phyloP scores from a whole-genome alignment of 176 grass and related monocot species.

The Cenchrus purpureus region DNA sequence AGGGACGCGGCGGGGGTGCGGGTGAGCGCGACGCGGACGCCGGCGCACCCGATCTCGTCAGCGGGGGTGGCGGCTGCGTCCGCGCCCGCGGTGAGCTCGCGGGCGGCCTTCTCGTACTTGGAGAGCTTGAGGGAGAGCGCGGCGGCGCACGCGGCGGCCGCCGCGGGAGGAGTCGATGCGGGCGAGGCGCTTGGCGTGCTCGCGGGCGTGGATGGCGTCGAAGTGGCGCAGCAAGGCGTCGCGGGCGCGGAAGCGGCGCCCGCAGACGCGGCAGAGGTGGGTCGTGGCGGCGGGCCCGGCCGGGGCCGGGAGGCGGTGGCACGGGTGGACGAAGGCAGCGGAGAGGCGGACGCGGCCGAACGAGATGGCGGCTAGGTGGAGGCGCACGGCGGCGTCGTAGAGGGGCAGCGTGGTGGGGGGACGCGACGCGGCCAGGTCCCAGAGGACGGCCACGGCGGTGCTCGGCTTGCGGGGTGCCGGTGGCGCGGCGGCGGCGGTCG shows the following conservation, averaged over 20 bases:
- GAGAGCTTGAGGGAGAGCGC: slow-evolving; percentile 67
- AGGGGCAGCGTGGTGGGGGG: slow-evolving; percentile 52
- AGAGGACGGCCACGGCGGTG: slow-evolving; percentile 54
- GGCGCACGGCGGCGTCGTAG: slow-evolving; percentile 60
- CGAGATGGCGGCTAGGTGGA: slow-evolving; percentile 58
- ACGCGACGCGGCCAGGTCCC: slow-evolving; percentile 62
- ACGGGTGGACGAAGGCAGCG: slow-evolving; percentile 50
- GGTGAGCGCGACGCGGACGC: slow-evolving; percentile 41
- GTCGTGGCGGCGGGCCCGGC: not conserved
- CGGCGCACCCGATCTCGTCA: slow-evolving; percentile 52
- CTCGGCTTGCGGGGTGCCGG: slow-evolving; percentile 22
- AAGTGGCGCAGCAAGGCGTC: slow-evolving; percentile 35
- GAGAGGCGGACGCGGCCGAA: slow-evolving; percentile 55
- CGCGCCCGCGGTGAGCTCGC: slow-evolving; percentile 44
- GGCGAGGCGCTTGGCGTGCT: slow-evolving; percentile 69
- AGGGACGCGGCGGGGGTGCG: slow-evolving; percentile 35
- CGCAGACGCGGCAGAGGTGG: slow-evolving; percentile 38
- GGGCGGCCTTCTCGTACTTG: slow-evolving; percentile 72
- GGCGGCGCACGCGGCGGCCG: slow-evolving; percentile 46
- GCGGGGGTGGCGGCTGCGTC: slow-evolving; percentile 29
- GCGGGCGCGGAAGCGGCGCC: slow-evolving; percentile 29
- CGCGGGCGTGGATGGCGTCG: slow-evolving; percentile 54
- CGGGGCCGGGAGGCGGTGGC: slow-evolving; percentile 32
- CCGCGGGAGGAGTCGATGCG: slow-evolving; percentile 58
- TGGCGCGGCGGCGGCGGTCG: not conserved